Percentiles rank a stretch among this genome's conserved stretches.
These are phyloP conservation scores for Populus alba DNA, from an alignment of 345 rosid genomes.

Conservation along the genomic window DNA sequence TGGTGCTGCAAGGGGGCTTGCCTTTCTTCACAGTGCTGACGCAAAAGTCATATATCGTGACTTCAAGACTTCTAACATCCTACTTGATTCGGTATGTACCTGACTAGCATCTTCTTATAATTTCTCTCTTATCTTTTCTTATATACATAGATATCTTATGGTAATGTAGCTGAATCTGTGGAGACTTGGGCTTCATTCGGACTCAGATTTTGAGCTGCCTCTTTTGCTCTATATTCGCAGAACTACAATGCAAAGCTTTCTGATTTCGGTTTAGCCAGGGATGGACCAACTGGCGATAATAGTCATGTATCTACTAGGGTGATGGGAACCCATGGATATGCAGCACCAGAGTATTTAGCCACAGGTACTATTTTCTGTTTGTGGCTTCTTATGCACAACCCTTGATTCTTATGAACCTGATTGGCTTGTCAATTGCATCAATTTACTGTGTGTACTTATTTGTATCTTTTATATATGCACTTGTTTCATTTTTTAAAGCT, in stretches of 20 bases:
- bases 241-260: slow-evolving; percentile 86
- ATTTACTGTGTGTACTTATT: no score
- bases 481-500: not conserved
- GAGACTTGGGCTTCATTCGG: not conserved
- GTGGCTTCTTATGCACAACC: no score
- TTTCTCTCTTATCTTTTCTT: not conserved
- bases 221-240: slow-evolving; percentile 33
- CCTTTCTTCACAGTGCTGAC: slow-evolving; percentile 88
- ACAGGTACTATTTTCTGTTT: slow-evolving; percentile 42
- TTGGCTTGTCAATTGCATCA: no score
- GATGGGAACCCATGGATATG: slow-evolving; percentile 94
- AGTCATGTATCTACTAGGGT: slow-evolving; percentile 95
- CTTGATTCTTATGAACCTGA: no score
- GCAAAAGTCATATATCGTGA: slow-evolving; percentile 88
- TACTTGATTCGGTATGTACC: slow-evolving; percentile 71
- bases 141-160: not conserved
- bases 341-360: slow-evolving; percentile 93
- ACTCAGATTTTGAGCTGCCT: not conserved
- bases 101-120: not conserved
- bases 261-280: slow-evolving; percentile 94
- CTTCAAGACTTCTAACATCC: slow-evolving; percentile 90
- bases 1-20: slow-evolving; percentile 59
- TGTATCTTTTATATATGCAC: no score
- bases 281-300: slow-evolving; percentile 80
- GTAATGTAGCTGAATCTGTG: not conserved